These are phyloP conservation scores for Macrophomina phaseolina DNA, from an alignment of 2,329 filamentous ascomycete species.

Conservation along the genomic window DNA sequence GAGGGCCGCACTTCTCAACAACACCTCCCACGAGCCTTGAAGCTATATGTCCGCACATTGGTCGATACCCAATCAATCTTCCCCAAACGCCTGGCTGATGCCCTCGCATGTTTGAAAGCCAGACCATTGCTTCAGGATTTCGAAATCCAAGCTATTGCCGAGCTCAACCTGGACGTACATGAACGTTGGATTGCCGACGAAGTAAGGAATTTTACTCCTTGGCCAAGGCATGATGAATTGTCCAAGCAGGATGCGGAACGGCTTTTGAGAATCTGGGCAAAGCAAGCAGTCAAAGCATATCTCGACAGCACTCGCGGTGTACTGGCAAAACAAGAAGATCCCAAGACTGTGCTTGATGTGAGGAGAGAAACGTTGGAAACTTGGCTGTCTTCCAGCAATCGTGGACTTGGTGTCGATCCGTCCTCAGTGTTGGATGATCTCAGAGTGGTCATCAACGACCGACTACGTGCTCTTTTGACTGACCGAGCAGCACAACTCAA, in stretches of 20 bases:
- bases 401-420: conserved; percentile 70
- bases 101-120: conserved; percentile 71
- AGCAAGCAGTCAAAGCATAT: conserved; percentile 45
- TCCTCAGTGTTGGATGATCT: conserved; percentile 71
- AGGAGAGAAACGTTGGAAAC: conserved; percentile 73
- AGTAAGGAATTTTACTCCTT: conserved; percentile 83
- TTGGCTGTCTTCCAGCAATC: conserved; percentile 74
- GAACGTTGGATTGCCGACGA: conserved; percentile 82
- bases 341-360: conserved; percentile 71
- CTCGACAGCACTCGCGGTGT: conserved; percentile 66
- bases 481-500: conserved; percentile 68
- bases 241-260: conserved; percentile 48
- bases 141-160: conserved; percentile 68
- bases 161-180: conserved; percentile 77
- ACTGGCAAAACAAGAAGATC: conserved; percentile 66
- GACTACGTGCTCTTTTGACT: conserved; percentile 68
- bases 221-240: conserved; percentile 79
- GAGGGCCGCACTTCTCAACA: conserved; percentile 51
- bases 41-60: conserved; percentile 77
- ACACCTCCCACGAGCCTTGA: conserved; percentile 68
- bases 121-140: conserved; percentile 74
- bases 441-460: conserved; percentile 70
- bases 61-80: conserved; percentile 78
- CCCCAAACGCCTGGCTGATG: conserved; percentile 72
- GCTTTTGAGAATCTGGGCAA: conserved; percentile 48